Conservation (phyloP, 768 basidiomycete genomes). For the Hypsizygus marmoreus region DNA sequence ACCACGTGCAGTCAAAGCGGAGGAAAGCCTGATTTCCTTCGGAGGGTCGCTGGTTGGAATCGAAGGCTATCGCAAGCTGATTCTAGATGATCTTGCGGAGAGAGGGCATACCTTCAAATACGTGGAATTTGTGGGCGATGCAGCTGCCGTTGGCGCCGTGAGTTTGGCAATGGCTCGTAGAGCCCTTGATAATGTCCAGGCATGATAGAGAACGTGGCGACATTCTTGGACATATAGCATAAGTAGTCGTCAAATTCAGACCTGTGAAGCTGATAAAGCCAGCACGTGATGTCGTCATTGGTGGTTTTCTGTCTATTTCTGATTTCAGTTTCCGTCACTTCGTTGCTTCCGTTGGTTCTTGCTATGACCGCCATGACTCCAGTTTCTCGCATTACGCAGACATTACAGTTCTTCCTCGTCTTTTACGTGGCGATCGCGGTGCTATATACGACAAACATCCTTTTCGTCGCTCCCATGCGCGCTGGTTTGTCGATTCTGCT, state of each 20-base stretch:
- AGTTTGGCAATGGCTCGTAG: conserved; percentile 45
- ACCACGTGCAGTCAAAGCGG: conserved; percentile 47
- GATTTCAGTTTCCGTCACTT: no score
- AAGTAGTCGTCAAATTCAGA: no score
- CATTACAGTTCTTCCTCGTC: conserved; percentile 28
- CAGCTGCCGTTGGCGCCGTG: conserved; percentile 63
- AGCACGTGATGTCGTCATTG: no score
- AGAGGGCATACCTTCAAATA: conserved; percentile 65
- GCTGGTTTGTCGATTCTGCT: conserved; percentile 26
- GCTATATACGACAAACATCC: conserved; percentile 44
- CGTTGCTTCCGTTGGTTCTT: not conserved
- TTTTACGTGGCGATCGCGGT: conserved; percentile 42
- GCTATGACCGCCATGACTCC: conserved; percentile 4
- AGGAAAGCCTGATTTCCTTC: conserved; percentile 66
- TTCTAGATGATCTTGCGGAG: conserved; percentile 55
- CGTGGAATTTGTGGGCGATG: conserved; percentile 70
- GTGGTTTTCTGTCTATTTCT: no score
- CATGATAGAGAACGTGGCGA: not conserved
- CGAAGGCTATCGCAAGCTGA: conserved; percentile 55
- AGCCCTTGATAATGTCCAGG: not conserved
- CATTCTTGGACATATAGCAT: no score
- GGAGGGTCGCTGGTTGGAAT: conserved; percentile 79
- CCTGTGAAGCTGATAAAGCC: no score
- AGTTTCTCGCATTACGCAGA: conserved; percentile 19
- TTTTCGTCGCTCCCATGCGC: conserved; percentile 36